Base-by-base conservation (phyloP, 805 yeast genomes). In the Lachancea fermentati region DNA sequence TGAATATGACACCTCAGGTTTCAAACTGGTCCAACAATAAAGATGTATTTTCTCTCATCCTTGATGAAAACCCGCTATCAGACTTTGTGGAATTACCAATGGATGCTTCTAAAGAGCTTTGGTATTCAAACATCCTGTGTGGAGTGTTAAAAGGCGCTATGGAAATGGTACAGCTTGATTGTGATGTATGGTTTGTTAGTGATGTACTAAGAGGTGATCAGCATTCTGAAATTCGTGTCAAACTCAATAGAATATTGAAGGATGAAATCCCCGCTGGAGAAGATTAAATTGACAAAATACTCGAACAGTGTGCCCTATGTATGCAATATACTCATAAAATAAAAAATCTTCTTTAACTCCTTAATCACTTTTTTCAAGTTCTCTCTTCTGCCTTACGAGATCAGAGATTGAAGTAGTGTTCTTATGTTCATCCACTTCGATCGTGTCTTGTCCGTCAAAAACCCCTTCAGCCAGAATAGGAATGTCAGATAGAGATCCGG, bases 241-340 rank as follows among this genome's bases (percentile, higher is more conserved):
- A 78, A 52, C 67, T 93, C 48, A 67, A 79, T 35, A 80, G 73
- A 52, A 74, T 87, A 2, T 67, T 91, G 50, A 87, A 84, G 56
- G 98, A 93, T 58, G 98, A 93, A 66, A 82, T 93, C 33, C 98
- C 98, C 11, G 94, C 95, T 4, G 98, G 97, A 17, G 97, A 93
- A 62, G 96, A 89, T 48, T 82, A 61, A 32, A 12, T 25, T 18
- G 25, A 37, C 6, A 32, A 24, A 41, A 2, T 13, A 13, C 7
- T n/a, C n/a, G 15, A 29, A 8, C 31, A 13, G 6, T 8, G 7
- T 29, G 31, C n/a, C 15, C 26, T 22, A 22, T 29, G 31, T 29
- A 29, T 13, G n/a, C 15, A 29, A n/a, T 11, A 13, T 29, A 29
- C 7, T 29, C 14, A 22, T 29, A 29, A 7, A 6, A 13, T 29